A percentile compares a stretch with the other conserved stretches of the same genome.
Conservation (phyloP, 1,139 yeast genomes). For the Debaryomycetaceae sp. region DNA sequence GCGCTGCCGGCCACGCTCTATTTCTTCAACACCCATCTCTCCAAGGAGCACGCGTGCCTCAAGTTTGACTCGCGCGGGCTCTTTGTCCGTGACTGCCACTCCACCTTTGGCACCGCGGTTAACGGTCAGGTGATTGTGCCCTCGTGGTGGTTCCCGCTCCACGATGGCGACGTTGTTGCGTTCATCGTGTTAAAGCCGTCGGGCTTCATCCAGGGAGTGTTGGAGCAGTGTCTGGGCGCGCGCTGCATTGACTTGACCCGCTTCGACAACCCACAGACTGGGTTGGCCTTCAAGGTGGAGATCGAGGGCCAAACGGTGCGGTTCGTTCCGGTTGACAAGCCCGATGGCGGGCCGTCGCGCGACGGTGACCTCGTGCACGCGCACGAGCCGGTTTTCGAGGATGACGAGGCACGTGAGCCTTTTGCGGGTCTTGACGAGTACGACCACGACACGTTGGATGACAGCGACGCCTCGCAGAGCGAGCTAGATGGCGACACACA, state of each 20-base stretch:
- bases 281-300: slow-evolving; percentile 19
- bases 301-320: slow-evolving; percentile 6
- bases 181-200: slow-evolving; percentile 31
- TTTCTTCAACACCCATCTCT: slow-evolving; percentile 30
- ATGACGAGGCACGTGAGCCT: slow-evolving; percentile 5
- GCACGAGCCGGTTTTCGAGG: slow-evolving; percentile 7
- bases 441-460: background rate
- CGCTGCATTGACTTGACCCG: slow-evolving; percentile 17
- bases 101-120: slow-evolving; percentile 40
- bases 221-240: slow-evolving; percentile 10
- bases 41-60: slow-evolving; percentile 27
- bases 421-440: slow-evolving; percentile 1
- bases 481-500: slow-evolving; percentile 7
- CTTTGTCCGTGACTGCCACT: slow-evolving; percentile 24
- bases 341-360: slow-evolving; percentile 1
- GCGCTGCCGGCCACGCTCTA: slow-evolving; percentile 25
- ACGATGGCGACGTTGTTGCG: slow-evolving; percentile 25
- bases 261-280: slow-evolving; percentile 23
- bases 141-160: slow-evolving; percentile 15
- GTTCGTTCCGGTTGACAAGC: slow-evolving; percentile 4
- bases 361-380: slow-evolving; percentile 5
- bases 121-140: slow-evolving; percentile 24
- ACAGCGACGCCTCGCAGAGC: slow-evolving; percentile 7
- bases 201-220: slow-evolving; percentile 15
- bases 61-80: slow-evolving; percentile 15